phyloP scores from a whole-genome alignment of 2,329 filamentous ascomycete genomes.

The Pseudogymnoascus verrucosus region DNA sequence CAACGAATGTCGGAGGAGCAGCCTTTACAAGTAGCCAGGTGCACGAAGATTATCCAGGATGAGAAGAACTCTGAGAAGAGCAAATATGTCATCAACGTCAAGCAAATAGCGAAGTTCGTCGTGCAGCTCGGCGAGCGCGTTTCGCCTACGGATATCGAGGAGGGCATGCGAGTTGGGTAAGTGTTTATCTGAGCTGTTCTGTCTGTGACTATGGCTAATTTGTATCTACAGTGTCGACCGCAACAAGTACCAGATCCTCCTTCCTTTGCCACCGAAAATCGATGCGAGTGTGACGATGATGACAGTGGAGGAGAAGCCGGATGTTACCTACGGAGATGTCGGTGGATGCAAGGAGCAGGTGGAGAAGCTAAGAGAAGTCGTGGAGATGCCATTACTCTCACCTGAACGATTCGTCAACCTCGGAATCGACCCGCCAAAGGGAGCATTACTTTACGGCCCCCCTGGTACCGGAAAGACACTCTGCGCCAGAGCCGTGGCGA shows the following conservation, averaged over 20 bases:
- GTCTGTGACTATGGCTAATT: slow-evolving; percentile 17
- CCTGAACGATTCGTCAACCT: slow-evolving; percentile 96
- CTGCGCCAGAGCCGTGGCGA: slow-evolving; percentile 92
- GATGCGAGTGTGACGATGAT: slow-evolving; percentile 99
- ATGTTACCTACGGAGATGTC: slow-evolving; percentile 97
- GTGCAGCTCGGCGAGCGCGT: slow-evolving; percentile 96
- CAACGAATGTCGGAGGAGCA: slow-evolving; percentile 99
- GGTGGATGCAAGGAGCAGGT: slow-evolving; percentile 99
- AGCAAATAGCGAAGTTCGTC: slow-evolving; percentile 99
- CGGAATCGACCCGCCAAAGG: slow-evolving; percentile 98
- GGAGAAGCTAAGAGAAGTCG: slow-evolving; percentile 95
- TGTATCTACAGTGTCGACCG: slow-evolving; percentile 62
- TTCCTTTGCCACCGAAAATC: slow-evolving; percentile 95
- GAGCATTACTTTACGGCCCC: slow-evolving; percentile 89
- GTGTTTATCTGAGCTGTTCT: slow-evolving; percentile 23
- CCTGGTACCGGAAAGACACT: slow-evolving; percentile 99
- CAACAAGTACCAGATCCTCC: slow-evolving; percentile 98
- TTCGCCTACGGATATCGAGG: slow-evolving; percentile 96
- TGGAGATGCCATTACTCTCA: slow-evolving; percentile 94
- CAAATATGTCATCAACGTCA: slow-evolving; percentile 99
- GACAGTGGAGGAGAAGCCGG: slow-evolving; percentile 99
- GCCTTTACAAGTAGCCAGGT: slow-evolving; percentile 91
- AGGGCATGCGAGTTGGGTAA: slow-evolving; percentile 92
- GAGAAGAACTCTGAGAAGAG: slow-evolving; percentile 95
- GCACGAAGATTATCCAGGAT: slow-evolving; percentile 98